Evolutionary conservation across 768 basidiomycete species (phyloP).

Genomic region (Rhodocollybia butyracea): DNA sequence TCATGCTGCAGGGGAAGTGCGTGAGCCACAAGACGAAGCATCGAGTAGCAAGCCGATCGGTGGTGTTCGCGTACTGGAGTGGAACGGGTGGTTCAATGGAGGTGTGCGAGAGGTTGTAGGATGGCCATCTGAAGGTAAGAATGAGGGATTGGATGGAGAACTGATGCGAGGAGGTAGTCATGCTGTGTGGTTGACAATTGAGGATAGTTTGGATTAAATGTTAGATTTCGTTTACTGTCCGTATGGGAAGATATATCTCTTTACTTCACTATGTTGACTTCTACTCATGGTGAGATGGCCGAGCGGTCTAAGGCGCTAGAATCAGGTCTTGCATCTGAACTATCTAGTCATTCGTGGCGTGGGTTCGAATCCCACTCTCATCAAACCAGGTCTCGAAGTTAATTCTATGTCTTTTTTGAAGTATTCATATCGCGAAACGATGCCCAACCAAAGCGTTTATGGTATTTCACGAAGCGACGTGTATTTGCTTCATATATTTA

Average conservation of each 20-base stretch:
- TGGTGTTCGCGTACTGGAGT: slow-evolving; percentile 46
- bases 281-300: slow-evolving; percentile 50
- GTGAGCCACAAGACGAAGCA: slow-evolving; percentile 9
- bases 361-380: slow-evolving; percentile 25
- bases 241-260: neutral
- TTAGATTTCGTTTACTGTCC: neutral
- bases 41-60: slow-evolving; percentile 15
- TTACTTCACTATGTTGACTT: too few species aligned
- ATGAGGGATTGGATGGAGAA: slow-evolving; percentile 15
- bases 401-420: too few species aligned
- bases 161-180: slow-evolving; percentile 45
- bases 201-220: neutral
- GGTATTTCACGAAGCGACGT: too few species aligned
- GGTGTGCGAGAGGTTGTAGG: slow-evolving; percentile 37
- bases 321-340: too few species aligned
- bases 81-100: slow-evolving; percentile 41
- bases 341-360: slow-evolving; percentile 19
- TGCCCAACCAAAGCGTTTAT: too few species aligned
- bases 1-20: slow-evolving; percentile 22
- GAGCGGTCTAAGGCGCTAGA: slow-evolving; percentile 62
- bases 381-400: slow-evolving; percentile 7
- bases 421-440: too few species aligned
- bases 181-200: slow-evolving; percentile 40
- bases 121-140: slow-evolving; percentile 29
- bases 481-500: too few species aligned